Conservation (phyloP, 805 yeast species). For the Henningerozyma blattae region DNA sequence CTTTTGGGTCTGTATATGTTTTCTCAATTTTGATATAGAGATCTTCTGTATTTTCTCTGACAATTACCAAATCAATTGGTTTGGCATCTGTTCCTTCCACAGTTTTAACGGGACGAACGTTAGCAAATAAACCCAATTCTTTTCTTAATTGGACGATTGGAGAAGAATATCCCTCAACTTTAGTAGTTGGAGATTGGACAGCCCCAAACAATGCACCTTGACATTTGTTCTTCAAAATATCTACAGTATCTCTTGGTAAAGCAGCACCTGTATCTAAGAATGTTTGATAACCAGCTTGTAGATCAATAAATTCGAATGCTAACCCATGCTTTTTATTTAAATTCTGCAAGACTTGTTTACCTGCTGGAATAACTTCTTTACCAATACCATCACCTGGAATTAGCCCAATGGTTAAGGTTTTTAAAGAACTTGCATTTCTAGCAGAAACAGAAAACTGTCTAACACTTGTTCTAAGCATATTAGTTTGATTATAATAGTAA, state of each 20-base stretch:
- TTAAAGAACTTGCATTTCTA: too few relatives aligned
- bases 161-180: constrained; percentile 93
- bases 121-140: constrained; percentile 88
- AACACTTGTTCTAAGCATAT: too few relatives aligned
- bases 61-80: constrained; percentile 95
- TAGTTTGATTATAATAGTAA: too few relatives aligned
- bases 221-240: constrained; percentile 62
- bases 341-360: constrained; percentile 73
- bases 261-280: constrained; percentile 94
- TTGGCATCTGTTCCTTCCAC: constrained; percentile 67
- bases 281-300: constrained; percentile 90
- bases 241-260: constrained; percentile 85
- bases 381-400: constrained; percentile 99
- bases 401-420: constrained; percentile 47
- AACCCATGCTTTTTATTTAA: constrained; percentile 68
- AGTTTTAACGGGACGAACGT: constrained; percentile 94
- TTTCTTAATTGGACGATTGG: constrained; percentile 98
- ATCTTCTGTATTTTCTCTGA: constrained; percentile 97
- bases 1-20: constrained; percentile 48
- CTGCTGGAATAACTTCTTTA: constrained; percentile 95
- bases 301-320: constrained; percentile 72
- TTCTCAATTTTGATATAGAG: constrained; percentile 90
- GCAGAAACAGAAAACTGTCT: constrained; percentile 41
- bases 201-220: constrained; percentile 98
- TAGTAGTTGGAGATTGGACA: constrained; percentile 86